phyloP scores from a whole-genome alignment of 2,329 filamentous ascomycete species.

The Beauveria caledonica region DNA sequence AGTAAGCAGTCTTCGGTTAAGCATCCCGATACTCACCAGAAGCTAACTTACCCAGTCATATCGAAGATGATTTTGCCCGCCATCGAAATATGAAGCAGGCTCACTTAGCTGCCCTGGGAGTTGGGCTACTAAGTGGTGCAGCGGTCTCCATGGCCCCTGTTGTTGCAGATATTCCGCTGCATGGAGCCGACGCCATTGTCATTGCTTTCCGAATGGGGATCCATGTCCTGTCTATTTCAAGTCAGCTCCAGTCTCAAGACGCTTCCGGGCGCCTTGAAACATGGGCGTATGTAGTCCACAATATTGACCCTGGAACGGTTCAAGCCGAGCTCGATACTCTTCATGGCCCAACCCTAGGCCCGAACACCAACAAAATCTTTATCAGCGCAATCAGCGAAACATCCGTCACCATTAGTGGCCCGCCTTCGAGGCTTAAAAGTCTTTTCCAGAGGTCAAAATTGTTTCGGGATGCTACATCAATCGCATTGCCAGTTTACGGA shows the following conservation, averaged over 20 bases:
- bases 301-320: conserved; percentile 22
- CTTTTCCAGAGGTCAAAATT: conserved; percentile 20
- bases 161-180: conserved; percentile 29
- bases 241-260: conserved; percentile 30
- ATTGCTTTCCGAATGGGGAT: conserved; percentile 39
- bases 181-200: conserved; percentile 34
- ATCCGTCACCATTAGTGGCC: conserved; percentile 31
- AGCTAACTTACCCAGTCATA: background rate
- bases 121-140: conserved; percentile 34
- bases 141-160: conserved; percentile 33
- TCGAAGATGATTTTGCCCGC: background rate
- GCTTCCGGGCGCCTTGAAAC: conserved; percentile 18
- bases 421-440: conserved; percentile 19
- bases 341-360: conserved; percentile 14
- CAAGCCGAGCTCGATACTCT: conserved; percentile 30
- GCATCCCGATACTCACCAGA: background rate
- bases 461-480: conserved; percentile 20
- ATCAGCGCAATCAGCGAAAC: conserved; percentile 27
- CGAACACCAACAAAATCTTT: conserved; percentile 30
- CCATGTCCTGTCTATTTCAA: conserved; percentile 31
- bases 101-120: conserved; percentile 32
- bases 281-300: conserved; percentile 35
- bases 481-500: conserved; percentile 28
- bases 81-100: background rate
- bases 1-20: conserved; percentile 23